A percentile compares a stretch with the other conserved stretches of the same genome.
These are phyloP conservation scores for Rhinocladiella mackenziei DNA, from an alignment of 2,329 filamentous ascomycete species.

Conservation along the genomic window DNA sequence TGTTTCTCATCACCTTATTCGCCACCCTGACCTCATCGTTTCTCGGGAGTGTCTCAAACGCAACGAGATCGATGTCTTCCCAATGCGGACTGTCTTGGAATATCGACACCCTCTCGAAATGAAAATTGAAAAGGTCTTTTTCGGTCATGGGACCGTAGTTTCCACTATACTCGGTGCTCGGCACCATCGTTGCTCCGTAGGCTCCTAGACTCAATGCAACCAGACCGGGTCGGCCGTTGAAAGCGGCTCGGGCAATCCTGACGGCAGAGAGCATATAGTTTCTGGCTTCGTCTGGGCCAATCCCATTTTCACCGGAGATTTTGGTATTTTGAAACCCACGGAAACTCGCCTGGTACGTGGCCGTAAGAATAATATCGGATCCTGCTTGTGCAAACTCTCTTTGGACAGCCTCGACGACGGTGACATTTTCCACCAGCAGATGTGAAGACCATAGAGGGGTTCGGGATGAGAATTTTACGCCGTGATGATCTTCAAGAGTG, in stretches of 20 bases:
- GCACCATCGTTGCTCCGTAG: slow-evolving; percentile 64
- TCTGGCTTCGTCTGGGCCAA: slow-evolving; percentile 28
- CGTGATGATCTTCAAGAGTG: slow-evolving; percentile 56
- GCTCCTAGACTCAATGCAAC: slow-evolving; percentile 61
- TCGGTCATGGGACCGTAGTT: slow-evolving; percentile 49
- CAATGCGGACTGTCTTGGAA: slow-evolving; percentile 46
- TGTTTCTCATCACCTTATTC: slow-evolving; percentile 41
- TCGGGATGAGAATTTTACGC: slow-evolving; percentile 49
- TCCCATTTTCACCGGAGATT: slow-evolving; percentile 8
- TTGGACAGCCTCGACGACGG: slow-evolving; percentile 54
- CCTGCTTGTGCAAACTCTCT: slow-evolving; percentile 53
- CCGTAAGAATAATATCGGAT: slow-evolving; percentile 61
- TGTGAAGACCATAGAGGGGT: slow-evolving; percentile 66
- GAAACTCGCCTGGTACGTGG: slow-evolving; percentile 62
- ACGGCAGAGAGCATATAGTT: slow-evolving; percentile 38
- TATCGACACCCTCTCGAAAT: slow-evolving; percentile 51
- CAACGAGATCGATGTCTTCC: slow-evolving; percentile 51
- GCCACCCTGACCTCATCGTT: slow-evolving; percentile 59
- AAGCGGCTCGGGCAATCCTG: slow-evolving; percentile 36
- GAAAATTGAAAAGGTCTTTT: slow-evolving; percentile 53
- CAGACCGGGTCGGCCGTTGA: slow-evolving; percentile 37
- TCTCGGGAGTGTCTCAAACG: slow-evolving; percentile 64
- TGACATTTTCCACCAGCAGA: slow-evolving; percentile 54
- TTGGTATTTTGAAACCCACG: slow-evolving; percentile 54
- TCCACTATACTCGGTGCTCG: slow-evolving; percentile 63